phyloP scores from a whole-genome alignment of 2,329 filamentous ascomycete species.

The Alternaria angustiovoidea region DNA sequence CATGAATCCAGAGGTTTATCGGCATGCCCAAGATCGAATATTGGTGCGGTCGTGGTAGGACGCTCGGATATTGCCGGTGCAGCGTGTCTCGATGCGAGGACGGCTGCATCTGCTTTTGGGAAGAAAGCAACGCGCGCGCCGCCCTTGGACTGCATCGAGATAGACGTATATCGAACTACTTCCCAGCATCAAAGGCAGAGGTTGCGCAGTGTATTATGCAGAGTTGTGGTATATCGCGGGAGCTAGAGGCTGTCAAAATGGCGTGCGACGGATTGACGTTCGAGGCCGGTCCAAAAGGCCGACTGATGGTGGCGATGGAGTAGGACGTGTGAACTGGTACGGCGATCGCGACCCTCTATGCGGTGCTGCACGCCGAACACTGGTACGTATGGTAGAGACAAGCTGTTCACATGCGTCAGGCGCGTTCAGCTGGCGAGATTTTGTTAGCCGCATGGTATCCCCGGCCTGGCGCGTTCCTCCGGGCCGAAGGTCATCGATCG shows the following conservation, averaged over 20 bases:
- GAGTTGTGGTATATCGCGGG: neutral
- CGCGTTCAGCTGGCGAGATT: neutral
- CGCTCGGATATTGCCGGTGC: slow-evolving; percentile 27
- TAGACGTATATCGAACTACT: neutral
- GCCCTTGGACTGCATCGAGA: slow-evolving; percentile 21
- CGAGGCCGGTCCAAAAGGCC: slow-evolving; percentile 3
- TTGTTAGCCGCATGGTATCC: slow-evolving; percentile 9
- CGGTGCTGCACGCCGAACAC: neutral
- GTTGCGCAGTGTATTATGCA: slow-evolving; percentile 1
- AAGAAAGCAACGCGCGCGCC: slow-evolving; percentile 32
- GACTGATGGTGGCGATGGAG: neutral
- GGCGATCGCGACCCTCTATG: neutral
- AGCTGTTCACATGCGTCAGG: neutral
- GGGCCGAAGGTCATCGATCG: slow-evolving; percentile 13
- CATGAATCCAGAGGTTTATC: slow-evolving; percentile 27
- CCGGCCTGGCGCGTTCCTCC: slow-evolving; percentile 4
- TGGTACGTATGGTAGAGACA: neutral
- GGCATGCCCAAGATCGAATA: slow-evolving; percentile 34
- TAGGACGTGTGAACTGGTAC: neutral
- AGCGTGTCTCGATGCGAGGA: slow-evolving; percentile 29
- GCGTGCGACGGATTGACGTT: slow-evolving; percentile 4
- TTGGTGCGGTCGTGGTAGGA: slow-evolving; percentile 30
- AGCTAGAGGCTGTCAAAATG: slow-evolving; percentile 12
- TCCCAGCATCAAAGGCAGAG: slow-evolving; percentile 7
- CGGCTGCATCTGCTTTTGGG: slow-evolving; percentile 37